These are phyloP conservation scores for Neurospora tetrasperma DNA, from an alignment of 495 filamentous ascomycete genomes.

Conservation along the genomic window DNA sequence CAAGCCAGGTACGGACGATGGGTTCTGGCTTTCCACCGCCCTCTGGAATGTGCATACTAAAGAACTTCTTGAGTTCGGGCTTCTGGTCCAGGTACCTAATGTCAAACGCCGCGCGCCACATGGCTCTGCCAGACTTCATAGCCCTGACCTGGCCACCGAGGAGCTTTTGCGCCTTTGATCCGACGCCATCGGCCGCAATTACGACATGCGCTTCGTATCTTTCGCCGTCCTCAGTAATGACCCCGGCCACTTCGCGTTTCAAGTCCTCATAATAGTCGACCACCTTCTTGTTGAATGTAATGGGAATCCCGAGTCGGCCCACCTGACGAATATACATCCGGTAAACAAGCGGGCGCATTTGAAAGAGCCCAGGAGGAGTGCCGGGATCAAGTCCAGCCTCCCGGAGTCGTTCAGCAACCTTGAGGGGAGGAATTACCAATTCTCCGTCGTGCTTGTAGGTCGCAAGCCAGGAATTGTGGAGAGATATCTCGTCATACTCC, in stretches of 20 bases:
- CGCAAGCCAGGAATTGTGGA: constrained; percentile 39
- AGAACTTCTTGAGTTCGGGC: constrained; percentile 33
- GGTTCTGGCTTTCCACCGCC: constrained; percentile 27
- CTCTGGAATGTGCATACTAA: constrained; percentile 26
- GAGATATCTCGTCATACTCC: constrained; percentile 36
- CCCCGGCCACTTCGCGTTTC: constrained; percentile 27
- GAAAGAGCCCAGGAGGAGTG: constrained; percentile 30
- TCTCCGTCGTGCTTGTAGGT: constrained; percentile 45
- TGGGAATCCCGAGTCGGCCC: constrained; percentile 36
- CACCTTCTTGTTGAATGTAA: constrained; percentile 43
- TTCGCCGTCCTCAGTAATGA: constrained; percentile 39
- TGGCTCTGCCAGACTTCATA: constrained; percentile 38
- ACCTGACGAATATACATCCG: constrained; percentile 45
- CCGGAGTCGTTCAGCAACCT: constrained; percentile 32
- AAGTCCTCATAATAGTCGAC: constrained; percentile 42
- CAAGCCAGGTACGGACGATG: constrained; percentile 32
- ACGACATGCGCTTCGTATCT: constrained; percentile 44
- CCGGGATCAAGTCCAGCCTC: constrained; percentile 26
- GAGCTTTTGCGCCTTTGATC: constrained; percentile 38
- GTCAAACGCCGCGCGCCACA: constrained; percentile 42
- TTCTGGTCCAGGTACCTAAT: constrained; percentile 30
- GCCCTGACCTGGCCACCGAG: constrained; percentile 41
- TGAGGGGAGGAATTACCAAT: constrained; percentile 27
- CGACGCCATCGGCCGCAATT: constrained; percentile 51
- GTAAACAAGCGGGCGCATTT: constrained; percentile 44